These are phyloP conservation scores for Suillus subaureus DNA, from an alignment of 768 basidiomycete species.

Conservation along the genomic window DNA sequence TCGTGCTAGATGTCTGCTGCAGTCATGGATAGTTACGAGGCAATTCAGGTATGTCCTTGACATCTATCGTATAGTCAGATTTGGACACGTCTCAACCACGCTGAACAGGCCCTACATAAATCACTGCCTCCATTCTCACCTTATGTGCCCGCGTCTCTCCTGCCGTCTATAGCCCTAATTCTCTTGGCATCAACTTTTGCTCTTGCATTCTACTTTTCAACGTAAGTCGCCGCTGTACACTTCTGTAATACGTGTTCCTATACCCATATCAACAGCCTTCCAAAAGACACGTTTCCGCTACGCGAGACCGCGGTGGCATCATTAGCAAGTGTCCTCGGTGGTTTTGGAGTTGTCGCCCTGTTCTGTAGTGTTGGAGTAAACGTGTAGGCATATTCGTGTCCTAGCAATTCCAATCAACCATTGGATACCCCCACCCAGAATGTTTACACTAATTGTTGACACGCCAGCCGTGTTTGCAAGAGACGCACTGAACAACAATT, in stretches of 20 bases:
- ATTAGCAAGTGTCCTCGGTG: constrained; percentile 76
- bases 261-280: constrained; percentile 55
- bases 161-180: constrained; percentile 76
- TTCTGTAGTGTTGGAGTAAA: constrained; percentile 88
- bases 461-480: constrained; percentile 81
- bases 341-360: constrained; percentile 87
- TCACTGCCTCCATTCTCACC: constrained; percentile 73
- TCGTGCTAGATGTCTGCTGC: constrained; percentile 17
- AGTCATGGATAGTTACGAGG: constrained; percentile 58
- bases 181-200: constrained; percentile 75
- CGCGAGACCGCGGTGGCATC: constrained; percentile 73
- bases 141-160: constrained; percentile 59
- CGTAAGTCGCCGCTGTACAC: constrained; percentile 45
- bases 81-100: constrained; percentile 13
- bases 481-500: constrained; percentile 54
- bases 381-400: constrained; percentile 47
- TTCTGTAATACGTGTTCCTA: constrained; percentile 3
- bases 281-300: constrained; percentile 66
- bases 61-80: not conserved
- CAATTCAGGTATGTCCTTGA: constrained; percentile 48
- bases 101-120: constrained; percentile 58
- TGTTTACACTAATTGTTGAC: constrained; percentile 61
- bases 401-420: not conserved
- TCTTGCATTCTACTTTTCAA: constrained; percentile 92
- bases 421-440: not conserved